Evolutionary conservation across 192 early-diverging fungal species (phyloP), one percentile per base, ranked within the genome.

Genomic region (Gaertneriomyces semiglobifer): DNA sequence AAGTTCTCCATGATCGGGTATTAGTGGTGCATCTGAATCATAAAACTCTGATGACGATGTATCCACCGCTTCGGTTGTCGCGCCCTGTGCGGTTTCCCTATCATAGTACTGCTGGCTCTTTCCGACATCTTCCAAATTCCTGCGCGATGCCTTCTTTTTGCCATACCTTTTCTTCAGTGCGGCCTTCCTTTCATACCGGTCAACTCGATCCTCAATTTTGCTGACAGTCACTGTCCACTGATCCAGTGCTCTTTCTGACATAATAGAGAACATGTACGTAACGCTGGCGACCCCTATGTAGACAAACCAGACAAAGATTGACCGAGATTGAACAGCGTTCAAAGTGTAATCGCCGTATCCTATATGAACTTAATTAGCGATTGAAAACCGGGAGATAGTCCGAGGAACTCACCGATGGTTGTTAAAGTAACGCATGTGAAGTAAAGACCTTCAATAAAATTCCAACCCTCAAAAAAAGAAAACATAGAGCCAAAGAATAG

Each of bases 111-210:
- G 25, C 25, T 33, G 25, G 25, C 25, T 33, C 25, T 33, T 33
- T 33, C 25, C 25, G 25, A 33, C 25, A 33, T 33, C 25, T 33
- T 33, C 25, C 25, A 33, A 33, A 2, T 2, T 33, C 25, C 25
- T 33, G 25, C 25, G 25, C 25, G 25, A 33, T 2, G 25, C 25
- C 25, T 33, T 33, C 6, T 57, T 57, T 38, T 65, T 63, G 8
- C 45, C 14, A 41, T 74, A 79, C 46, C 66, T 38, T 48, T 72
- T 65, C 72, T 83, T 83, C 44, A 77, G 43, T 51, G 58, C 39
- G 14, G 79, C 81, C 46, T 83, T 83, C 19, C 63, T 48, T 67
- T 81, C 81, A 61, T 83, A 83, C 43, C 81, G 69, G 25, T 75
- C 81, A 46, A 83, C 72, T 6, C 81, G 69, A n/a, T 73, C 62